phyloP scores from a whole-genome alignment of 495 filamentous ascomycete genomes.

The Xylaria castorea region DNA sequence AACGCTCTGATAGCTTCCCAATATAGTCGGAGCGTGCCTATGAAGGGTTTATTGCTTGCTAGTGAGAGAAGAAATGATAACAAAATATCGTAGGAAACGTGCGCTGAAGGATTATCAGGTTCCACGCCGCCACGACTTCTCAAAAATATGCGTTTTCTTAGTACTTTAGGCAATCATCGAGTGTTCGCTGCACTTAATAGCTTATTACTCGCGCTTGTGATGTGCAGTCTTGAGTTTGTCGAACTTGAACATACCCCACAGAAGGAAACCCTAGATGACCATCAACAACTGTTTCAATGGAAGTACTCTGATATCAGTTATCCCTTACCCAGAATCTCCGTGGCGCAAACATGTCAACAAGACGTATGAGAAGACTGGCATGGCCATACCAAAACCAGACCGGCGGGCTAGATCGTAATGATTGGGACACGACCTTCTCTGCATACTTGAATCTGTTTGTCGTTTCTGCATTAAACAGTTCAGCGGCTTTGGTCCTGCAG shows the following conservation, averaged over 20 bases:
- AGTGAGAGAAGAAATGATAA: neutral
- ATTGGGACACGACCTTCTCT: neutral
- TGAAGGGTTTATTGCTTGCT: neutral
- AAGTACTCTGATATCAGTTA: neutral
- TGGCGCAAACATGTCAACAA: neutral
- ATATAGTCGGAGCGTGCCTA: neutral
- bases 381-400: neutral
- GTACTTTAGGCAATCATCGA: neutral
- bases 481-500: neutral
- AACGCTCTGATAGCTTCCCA: neutral
- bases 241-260: neutral
- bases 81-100: no score
- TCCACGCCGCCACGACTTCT: neutral
- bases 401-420: neutral
- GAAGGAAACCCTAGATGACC: neutral
- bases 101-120: no score
- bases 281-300: neutral
- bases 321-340: neutral
- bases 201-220: neutral
- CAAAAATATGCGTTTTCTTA: neutral
- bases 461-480: neutral
- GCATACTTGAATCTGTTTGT: neutral
- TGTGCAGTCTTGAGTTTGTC: neutral
- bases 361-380: neutral
- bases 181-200: neutral